Evolutionary conservation across 768 basidiomycete genomes (phyloP).

Genomic region (Tricholoma saponaceum): DNA sequence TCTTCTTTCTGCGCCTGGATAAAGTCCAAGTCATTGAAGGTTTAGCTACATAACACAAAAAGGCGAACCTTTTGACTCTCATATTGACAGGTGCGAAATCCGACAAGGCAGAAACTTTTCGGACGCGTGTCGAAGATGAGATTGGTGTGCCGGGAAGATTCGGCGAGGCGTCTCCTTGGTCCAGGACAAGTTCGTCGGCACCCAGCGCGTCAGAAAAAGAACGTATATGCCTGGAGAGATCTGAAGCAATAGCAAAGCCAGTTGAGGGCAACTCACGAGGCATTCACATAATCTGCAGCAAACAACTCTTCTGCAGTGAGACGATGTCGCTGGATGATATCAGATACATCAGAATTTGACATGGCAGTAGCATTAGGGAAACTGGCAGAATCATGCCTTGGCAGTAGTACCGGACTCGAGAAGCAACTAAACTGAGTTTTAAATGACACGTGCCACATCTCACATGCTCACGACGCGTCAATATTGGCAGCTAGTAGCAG

Average conservation of each 20-base stretch:
- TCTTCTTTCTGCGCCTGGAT: slow-evolving; percentile 29
- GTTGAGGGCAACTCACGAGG: slow-evolving; percentile 50
- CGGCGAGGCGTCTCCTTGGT: slow-evolving; percentile 32
- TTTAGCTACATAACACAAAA: neutral
- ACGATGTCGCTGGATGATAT: neutral
- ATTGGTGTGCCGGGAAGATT: slow-evolving; percentile 37
- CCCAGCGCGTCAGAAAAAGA: slow-evolving; percentile 76
- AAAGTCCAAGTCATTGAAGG: neutral
- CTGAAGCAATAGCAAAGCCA: slow-evolving; percentile 1
- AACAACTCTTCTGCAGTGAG: slow-evolving; percentile 30
- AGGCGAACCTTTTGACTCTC: slow-evolving; percentile 64
- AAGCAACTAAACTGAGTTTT: neutral
- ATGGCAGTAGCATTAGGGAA: neutral
- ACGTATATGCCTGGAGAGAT: slow-evolving; percentile 45
- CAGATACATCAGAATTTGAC: neutral
- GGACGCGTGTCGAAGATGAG: slow-evolving; percentile 42
- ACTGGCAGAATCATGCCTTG: no score
- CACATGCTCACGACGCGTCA: no score
- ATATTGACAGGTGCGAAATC: slow-evolving; percentile 92
- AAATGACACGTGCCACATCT: neutral
- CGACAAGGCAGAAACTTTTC: slow-evolving; percentile 78
- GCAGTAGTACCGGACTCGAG: no score
- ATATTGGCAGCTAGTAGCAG: no score
- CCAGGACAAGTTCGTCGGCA: slow-evolving; percentile 48
- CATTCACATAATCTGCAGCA: slow-evolving; percentile 60